A percentile compares a stretch with the other conserved stretches of the same genome.
phyloP scores from a whole-genome alignment of 768 basidiomycete genomes.

The Tremella yokohamensis region DNA sequence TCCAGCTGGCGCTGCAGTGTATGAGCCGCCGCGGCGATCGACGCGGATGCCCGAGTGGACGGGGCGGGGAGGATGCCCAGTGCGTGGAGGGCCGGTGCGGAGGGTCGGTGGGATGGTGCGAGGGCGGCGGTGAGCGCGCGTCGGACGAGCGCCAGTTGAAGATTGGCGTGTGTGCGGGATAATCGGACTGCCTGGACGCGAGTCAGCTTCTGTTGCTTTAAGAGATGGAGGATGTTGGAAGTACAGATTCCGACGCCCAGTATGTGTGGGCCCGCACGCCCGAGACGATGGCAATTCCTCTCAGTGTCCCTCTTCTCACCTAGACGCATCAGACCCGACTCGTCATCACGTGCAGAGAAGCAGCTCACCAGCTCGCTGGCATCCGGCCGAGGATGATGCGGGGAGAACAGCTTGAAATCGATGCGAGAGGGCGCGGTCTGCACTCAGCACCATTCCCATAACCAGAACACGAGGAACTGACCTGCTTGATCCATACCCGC shows the following conservation, averaged over 20 bases:
- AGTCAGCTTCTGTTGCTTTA: too few relatives aligned
- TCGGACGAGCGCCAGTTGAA: constrained; percentile 3
- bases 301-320: constrained; percentile 12
- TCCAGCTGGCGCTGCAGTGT: neutral
- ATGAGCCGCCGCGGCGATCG: constrained; percentile 3
- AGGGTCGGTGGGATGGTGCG: constrained; percentile 2
- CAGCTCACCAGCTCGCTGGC: constrained; percentile 13
- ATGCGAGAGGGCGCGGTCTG: constrained; percentile 12
- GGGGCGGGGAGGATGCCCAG: constrained; percentile 4
- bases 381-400: constrained; percentile 8
- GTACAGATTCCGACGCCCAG: constrained; percentile 15
- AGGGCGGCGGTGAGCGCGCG: constrained; percentile 3
- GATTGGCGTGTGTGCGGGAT: constrained; percentile 13
- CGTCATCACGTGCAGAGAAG: too few relatives aligned
- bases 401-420: constrained; percentile 14
- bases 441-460: neutral
- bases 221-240: neutral
- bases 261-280: constrained; percentile 7
- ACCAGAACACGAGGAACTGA: neutral
- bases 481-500: constrained; percentile 12
- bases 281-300: constrained; percentile 17
- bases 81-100: neutral
- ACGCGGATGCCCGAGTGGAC: neutral
- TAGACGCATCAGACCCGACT: neutral
- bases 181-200: constrained; percentile 13